Evolutionary conservation across 352 stramenopile species (phyloP).

Genomic region (Ochromonadaceae sp.): DNA sequence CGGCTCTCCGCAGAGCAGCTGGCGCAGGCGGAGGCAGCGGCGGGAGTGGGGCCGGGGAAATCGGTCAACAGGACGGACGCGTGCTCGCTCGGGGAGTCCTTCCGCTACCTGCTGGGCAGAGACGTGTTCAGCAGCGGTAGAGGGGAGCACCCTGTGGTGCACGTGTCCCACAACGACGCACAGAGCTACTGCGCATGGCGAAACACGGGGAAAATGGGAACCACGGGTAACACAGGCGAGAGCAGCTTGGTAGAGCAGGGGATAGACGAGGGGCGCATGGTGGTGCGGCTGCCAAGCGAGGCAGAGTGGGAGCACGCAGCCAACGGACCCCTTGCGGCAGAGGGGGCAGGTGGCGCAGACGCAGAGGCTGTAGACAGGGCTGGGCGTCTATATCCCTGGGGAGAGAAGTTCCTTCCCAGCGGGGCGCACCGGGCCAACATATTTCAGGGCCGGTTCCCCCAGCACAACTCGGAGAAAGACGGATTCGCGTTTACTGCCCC

Average conservation of each 20-base stretch:
- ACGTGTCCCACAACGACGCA: slow-evolving; percentile 42
- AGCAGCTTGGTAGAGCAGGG: neutral
- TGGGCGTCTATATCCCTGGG: slow-evolving; percentile 35
- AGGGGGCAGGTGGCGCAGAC: slow-evolving; percentile 11
- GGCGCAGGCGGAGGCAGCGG: too few relatives aligned
- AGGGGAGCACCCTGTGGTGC: slow-evolving; percentile 33
- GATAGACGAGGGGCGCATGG: neutral
- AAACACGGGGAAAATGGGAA: slow-evolving; percentile 2
- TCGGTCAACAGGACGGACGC: too few relatives aligned
- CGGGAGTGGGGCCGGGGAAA: too few relatives aligned
- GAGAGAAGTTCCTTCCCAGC: slow-evolving; percentile 31
- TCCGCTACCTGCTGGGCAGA: too few relatives aligned
- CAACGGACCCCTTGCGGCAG: slow-evolving; percentile 20
- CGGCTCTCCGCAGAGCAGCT: too few relatives aligned
- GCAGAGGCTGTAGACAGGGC: neutral
- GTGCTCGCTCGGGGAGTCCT: too few relatives aligned
- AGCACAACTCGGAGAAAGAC: slow-evolving; percentile 31
- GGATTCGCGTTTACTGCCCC: slow-evolving; percentile 33
- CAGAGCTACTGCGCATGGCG: slow-evolving; percentile 32
- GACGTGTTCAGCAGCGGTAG: slow-evolving; percentile 23
- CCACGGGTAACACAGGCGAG: too few relatives aligned
- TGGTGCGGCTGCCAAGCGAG: slow-evolving; percentile 21
- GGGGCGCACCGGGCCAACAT: slow-evolving; percentile 26
- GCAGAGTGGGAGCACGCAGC: slow-evolving; percentile 42
- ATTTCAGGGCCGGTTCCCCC: slow-evolving; percentile 31